These are phyloP conservation scores for Serendipita sp. DNA, from an alignment of 768 basidiomycete species.

Conservation along the genomic window DNA sequence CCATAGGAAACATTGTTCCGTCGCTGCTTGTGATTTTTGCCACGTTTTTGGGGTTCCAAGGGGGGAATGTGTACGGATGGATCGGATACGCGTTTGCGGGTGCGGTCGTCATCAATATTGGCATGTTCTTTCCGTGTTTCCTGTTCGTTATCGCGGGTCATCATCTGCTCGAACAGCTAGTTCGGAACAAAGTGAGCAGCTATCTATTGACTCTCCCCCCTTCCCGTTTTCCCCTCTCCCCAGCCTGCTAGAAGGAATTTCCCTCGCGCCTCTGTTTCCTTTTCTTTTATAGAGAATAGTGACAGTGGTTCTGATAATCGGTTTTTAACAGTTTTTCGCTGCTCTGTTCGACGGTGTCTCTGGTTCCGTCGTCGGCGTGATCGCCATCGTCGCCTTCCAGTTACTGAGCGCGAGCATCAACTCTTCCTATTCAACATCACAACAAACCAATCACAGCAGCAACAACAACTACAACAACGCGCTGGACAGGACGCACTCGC, in stretches of 20 bases:
- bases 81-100: constrained; percentile 2
- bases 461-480: neutral
- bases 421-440: no score
- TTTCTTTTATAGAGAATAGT: no score
- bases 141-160: constrained; percentile 4
- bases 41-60: constrained; percentile 8
- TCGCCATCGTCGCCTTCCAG: neutral
- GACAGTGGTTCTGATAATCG: no score
- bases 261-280: no score
- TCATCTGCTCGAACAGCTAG: neutral
- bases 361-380: neutral
- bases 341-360: neutral
- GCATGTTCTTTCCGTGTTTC: constrained; percentile 3
- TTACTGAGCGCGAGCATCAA: neutral
- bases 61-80: neutral
- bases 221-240: neutral
- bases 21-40: constrained; percentile 8
- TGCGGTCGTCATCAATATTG: neutral
- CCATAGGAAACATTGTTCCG: constrained; percentile 9
- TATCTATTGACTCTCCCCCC: neutral
- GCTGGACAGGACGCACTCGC: neutral
- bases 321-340: neutral
- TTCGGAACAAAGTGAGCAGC: neutral
- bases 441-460: neutral
- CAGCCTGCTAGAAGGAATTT: no score